These are phyloP conservation scores for Solanum commersonii DNA, from an alignment of 257 asterid genomes.

Conservation along the genomic window DNA sequence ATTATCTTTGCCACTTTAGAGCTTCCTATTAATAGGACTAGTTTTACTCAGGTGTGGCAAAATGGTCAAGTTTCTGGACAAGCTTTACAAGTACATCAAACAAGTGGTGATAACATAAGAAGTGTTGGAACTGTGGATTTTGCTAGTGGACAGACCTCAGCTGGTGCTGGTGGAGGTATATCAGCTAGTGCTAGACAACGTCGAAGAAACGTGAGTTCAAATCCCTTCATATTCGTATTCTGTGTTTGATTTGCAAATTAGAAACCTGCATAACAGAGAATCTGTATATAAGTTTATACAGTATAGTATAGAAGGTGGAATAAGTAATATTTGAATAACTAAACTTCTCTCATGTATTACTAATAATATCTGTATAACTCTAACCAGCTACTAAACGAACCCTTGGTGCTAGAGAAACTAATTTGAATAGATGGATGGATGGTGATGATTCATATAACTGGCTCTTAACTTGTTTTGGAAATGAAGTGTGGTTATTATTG, in stretches of 20 bases:
- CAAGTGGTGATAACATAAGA: not conserved
- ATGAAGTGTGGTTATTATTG: not conserved
- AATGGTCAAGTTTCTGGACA: constrained; percentile 1
- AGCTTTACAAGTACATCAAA: not conserved
- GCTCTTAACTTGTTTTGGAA: not conserved
- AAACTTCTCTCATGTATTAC: too few species aligned
- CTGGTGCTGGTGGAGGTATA: not conserved
- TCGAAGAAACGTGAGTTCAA: constrained; percentile 1
- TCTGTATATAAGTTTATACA: too few species aligned
- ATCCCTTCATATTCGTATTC: not conserved
- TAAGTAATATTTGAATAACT: too few species aligned
- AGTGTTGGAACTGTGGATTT: not conserved
- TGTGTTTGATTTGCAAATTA: not conserved
- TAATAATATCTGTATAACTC: too few species aligned
- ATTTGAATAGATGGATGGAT: too few species aligned
- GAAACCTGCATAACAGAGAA: not conserved
- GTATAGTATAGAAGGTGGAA: not conserved
- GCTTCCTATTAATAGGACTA: constrained; percentile 1
- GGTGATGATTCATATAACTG: too few species aligned
- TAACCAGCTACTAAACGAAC: not conserved
- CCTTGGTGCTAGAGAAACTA: not conserved
- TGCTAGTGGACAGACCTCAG: not conserved
- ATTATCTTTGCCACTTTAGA: constrained; percentile 10
- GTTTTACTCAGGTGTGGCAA: constrained; percentile 25
- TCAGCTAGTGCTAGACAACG: not conserved